phyloP scores from a whole-genome alignment of 2,329 filamentous ascomycete genomes.

The Fusarium bulbicola region DNA sequence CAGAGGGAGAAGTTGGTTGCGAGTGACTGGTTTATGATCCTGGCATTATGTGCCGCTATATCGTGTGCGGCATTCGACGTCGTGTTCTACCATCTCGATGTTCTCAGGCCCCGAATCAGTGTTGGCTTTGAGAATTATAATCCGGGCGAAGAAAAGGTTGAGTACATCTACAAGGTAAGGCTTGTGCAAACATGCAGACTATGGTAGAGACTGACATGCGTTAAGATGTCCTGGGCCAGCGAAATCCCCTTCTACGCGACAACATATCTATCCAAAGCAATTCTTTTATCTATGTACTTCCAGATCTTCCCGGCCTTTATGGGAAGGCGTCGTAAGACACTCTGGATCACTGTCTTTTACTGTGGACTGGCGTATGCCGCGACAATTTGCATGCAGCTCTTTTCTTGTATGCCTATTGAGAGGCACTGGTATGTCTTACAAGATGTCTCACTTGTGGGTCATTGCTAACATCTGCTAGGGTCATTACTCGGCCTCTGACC shows the following conservation, averaged over 20 bases:
- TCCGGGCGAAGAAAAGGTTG: slow-evolving; percentile 1
- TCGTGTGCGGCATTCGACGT: slow-evolving; percentile 16
- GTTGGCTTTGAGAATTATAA: slow-evolving; percentile 22
- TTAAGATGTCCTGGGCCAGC: slow-evolving; percentile 30
- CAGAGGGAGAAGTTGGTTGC: slow-evolving; percentile 8
- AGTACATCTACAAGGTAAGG: slow-evolving; percentile 29
- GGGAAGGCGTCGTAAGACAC: slow-evolving; percentile 15
- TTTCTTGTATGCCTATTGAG: slow-evolving; percentile 30
- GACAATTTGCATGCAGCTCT: slow-evolving; percentile 19
- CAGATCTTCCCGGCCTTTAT: slow-evolving; percentile 21
- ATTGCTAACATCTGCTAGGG: neutral
- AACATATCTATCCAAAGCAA: slow-evolving; percentile 22
- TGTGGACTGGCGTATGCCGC: slow-evolving; percentile 8
- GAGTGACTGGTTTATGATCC: slow-evolving; percentile 25
- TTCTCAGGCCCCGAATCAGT: slow-evolving; percentile 21
- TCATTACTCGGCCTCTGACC: slow-evolving; percentile 10
- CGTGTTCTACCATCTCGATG: slow-evolving; percentile 7
- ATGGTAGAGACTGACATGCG: neutral
- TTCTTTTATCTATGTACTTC: slow-evolving; percentile 22
- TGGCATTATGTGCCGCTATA: slow-evolving; percentile 14
- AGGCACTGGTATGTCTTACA: slow-evolving; percentile 15
- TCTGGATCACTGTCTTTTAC: slow-evolving; percentile 12
- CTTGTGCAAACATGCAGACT: accelerated
- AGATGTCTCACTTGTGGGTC: neutral
- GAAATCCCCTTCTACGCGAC: slow-evolving; percentile 28